Conservation (phyloP, 306 rosid genomes). For the Vigna mungo region DNA sequence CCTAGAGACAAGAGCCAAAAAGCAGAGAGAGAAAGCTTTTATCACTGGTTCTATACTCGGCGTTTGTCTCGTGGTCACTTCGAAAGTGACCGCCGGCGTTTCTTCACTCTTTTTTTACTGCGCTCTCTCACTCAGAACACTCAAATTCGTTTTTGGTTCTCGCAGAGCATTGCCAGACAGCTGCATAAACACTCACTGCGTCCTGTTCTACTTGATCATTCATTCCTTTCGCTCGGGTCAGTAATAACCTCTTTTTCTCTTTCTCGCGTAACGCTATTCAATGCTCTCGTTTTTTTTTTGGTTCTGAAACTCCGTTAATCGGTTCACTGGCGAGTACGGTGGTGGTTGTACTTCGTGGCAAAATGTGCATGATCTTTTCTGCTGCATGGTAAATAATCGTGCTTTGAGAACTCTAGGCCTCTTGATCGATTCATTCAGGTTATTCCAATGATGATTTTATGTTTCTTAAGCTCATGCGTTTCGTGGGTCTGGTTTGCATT, state of each 20-base stretch:
- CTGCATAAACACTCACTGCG: neutral
- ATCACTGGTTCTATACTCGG: slow-evolving; percentile 42
- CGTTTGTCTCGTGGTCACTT: slow-evolving; percentile 45
- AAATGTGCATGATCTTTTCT: too few relatives aligned
- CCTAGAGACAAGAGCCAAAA: slow-evolving; percentile 40
- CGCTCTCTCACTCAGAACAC: neutral
- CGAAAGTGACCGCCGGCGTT: slow-evolving; percentile 54
- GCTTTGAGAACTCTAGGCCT: too few relatives aligned
- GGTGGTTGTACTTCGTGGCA: too few relatives aligned
- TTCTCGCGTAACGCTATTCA: neutral
- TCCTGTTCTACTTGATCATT: slow-evolving; percentile 10
- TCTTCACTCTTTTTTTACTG: neutral
- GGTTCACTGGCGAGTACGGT: too few relatives aligned
- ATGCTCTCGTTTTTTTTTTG: too few relatives aligned
- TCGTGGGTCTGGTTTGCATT: too few relatives aligned
- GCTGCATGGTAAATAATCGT: too few relatives aligned
- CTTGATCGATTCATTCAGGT: too few relatives aligned
- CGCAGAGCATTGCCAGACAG: neutral
- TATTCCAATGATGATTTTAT: too few relatives aligned
- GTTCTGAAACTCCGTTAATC: too few relatives aligned
- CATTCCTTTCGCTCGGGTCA: neutral
- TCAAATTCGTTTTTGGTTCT: neutral
- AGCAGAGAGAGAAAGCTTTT: slow-evolving; percentile 5
- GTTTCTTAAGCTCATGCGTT: too few relatives aligned
- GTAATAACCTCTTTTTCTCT: neutral